Percentiles rank a stretch among this genome's conserved stretches.
These are phyloP conservation scores for Gonapodya sp. DNA, from an alignment of 192 early-diverging fungal species.

Conservation along the genomic window DNA sequence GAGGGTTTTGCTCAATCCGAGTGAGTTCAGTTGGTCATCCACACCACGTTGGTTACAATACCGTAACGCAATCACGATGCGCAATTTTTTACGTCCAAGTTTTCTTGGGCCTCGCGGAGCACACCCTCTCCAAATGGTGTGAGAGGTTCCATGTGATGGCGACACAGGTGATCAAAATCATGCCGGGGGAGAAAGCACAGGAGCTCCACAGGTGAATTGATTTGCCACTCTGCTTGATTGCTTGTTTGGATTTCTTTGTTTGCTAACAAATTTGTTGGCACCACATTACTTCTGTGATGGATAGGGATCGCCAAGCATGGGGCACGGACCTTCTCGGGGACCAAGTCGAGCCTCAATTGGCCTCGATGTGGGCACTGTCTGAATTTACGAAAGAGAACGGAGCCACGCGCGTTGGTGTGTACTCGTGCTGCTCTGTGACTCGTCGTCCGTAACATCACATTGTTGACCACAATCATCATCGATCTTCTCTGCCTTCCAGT, in stretches of 20 bases:
- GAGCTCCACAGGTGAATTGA: background rate
- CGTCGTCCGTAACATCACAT: background rate
- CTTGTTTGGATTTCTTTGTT: no score
- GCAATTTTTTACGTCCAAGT: no score
- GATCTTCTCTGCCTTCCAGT: background rate
- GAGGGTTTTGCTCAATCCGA: constrained; percentile 1
- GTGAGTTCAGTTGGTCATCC: no score
- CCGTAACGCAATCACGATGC: no score
- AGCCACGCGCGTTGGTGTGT: background rate
- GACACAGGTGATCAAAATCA: constrained; percentile 1
- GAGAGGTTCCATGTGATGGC: constrained; percentile 7
- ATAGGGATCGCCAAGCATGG: constrained; percentile 4
- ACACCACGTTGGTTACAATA: no score
- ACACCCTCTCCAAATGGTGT: background rate
- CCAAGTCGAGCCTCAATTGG: constrained; percentile 5
- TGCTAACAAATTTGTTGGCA: no score
- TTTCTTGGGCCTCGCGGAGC: background rate
- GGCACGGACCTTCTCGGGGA: background rate
- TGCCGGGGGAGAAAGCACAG: background rate
- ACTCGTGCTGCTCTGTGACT: no score
- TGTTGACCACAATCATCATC: background rate
- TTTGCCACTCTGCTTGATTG: no score
- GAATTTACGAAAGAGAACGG: background rate
- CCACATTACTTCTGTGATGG: no score
- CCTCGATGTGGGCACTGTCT: constrained; percentile 5